phyloP scores from a whole-genome alignment of 2,329 filamentous ascomycete genomes.

The Lachnellula cervina region DNA sequence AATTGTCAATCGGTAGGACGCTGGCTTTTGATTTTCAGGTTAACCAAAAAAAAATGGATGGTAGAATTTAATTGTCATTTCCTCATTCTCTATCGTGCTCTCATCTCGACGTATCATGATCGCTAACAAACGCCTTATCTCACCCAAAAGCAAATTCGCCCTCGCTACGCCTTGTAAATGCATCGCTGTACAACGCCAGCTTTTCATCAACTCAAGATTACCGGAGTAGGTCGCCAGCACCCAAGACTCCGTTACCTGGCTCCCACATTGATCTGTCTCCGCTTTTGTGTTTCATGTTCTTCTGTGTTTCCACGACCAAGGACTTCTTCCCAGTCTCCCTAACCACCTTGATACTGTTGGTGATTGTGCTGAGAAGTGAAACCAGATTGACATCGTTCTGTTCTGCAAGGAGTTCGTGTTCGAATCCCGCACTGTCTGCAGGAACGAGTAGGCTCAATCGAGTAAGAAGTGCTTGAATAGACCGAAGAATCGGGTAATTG shows the following conservation, averaged over 20 bases:
- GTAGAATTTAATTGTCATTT: not conserved
- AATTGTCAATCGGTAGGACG: no score
- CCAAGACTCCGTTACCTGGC: conserved; percentile 7
- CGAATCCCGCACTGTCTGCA: conserved; percentile 57
- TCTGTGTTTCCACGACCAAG: conserved; percentile 42
- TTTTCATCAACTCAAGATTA: conserved; percentile 6
- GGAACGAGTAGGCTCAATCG: conserved; percentile 79
- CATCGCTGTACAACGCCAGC: conserved; percentile 2
- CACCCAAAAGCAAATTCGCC: conserved; percentile 1
- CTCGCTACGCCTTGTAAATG: conserved; percentile 18
- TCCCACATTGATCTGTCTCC: conserved; percentile 5
- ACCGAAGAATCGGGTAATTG: conserved; percentile 72
- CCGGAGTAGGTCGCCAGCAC: conserved; percentile 20
- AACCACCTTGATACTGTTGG: conserved; percentile 65
- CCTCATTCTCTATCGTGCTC: conserved; percentile 7
- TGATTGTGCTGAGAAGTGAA: conserved; percentile 68
- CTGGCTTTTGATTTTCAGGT: no score
- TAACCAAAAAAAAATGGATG: no score
- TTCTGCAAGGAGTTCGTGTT: conserved; percentile 68
- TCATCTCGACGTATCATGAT: conserved; percentile 10
- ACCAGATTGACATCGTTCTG: conserved; percentile 80
- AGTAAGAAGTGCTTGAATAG: conserved; percentile 79
- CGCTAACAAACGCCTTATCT: conserved; percentile 20
- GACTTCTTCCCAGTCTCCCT: conserved; percentile 75
- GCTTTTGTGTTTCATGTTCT: conserved; percentile 4